These are phyloP conservation scores for Microsporum ferrugineum DNA, from an alignment of 2,329 filamentous ascomycete species.

Conservation along the genomic window DNA sequence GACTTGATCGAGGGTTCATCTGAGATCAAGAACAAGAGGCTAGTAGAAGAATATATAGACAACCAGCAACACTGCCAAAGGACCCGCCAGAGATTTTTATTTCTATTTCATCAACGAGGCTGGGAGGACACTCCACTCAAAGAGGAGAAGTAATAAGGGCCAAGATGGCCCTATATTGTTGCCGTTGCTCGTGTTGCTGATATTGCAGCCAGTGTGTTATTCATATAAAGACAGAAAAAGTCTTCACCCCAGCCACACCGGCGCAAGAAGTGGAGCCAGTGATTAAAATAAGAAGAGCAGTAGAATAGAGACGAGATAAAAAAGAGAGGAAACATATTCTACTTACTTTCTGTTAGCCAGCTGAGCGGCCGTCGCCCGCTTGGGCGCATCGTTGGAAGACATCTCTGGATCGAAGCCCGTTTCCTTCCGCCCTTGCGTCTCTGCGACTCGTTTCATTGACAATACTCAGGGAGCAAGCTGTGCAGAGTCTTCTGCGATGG, in stretches of 20 bases:
- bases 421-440: conserved; percentile 28
- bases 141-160: not conserved
- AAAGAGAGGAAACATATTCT: not conserved
- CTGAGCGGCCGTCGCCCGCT: conserved; percentile 45
- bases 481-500: conserved; percentile 21
- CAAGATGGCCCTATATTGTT: too few species aligned
- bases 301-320: not conserved
- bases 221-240: not conserved
- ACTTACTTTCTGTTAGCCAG: conserved; percentile 46
- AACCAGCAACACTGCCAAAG: not conserved
- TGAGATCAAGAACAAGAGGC: too few species aligned
- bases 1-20: not conserved
- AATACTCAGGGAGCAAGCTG: not conserved
- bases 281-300: not conserved
- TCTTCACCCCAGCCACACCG: not conserved
- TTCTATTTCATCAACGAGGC: not conserved
- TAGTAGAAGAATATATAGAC: too few species aligned
- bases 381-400: conserved; percentile 36
- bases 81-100: not conserved
- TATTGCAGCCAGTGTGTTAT: too few species aligned
- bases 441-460: conserved; percentile 26
- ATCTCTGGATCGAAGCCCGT: conserved; percentile 24
- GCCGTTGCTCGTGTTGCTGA: too few species aligned
- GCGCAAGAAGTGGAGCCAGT: not conserved
- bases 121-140: not conserved